phyloP scores from a whole-genome alignment of 2,329 filamentous ascomycete genomes.

The Amesomyces nigricolor region DNA sequence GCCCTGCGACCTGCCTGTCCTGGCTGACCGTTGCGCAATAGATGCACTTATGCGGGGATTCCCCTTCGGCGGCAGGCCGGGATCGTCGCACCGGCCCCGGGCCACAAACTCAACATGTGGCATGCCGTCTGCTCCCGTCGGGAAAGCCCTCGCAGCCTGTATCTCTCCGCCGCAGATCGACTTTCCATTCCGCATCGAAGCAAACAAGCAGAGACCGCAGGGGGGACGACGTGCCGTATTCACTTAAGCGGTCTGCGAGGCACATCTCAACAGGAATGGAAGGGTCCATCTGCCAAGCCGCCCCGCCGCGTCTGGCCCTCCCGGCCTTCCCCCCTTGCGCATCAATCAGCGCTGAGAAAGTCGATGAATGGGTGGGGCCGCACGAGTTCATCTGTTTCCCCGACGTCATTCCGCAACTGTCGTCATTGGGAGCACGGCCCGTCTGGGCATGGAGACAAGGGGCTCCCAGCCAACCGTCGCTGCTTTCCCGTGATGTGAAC shows the following conservation, averaged over 20 bases:
- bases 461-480: constrained; percentile 13
- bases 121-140: no score
- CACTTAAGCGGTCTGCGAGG: background rate
- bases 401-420: constrained; percentile 28
- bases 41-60: background rate
- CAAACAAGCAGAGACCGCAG: no score
- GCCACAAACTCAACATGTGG: no score
- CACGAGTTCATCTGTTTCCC: constrained; percentile 18
- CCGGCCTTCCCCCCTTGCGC: background rate
- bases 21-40: background rate
- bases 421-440: constrained; percentile 23
- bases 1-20: no score
- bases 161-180: no score
- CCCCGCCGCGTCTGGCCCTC: background rate
- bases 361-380: background rate
- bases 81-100: no score
- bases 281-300: background rate
- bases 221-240: background rate
- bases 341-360: background rate
- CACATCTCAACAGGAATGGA: no score
- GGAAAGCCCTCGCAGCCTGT: no score
- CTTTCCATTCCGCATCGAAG: no score
- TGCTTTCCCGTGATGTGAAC: background rate
- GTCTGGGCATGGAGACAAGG: constrained; percentile 12
- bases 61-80: background rate